phyloP scores from a whole-genome alignment of 331 rosid genomes.

The Arachis monticola region DNA sequence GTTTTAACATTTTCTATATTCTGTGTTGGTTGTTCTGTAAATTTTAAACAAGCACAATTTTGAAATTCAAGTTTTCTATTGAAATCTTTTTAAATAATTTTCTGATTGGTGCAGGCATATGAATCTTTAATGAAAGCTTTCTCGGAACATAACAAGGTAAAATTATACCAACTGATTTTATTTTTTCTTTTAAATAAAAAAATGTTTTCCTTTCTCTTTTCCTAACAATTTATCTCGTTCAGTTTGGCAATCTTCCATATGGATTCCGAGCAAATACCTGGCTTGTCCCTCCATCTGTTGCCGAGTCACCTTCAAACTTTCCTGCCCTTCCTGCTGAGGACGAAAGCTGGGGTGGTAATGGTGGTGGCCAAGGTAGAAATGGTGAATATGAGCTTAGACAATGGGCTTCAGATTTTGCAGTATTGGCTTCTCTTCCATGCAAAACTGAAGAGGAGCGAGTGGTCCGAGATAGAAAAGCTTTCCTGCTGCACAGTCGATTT shows the following conservation, averaged over 20 bases:
- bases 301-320: slow-evolving; percentile 70
- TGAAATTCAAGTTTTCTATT: not conserved
- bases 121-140: slow-evolving; percentile 87
- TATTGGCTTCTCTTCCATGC: slow-evolving; percentile 81
- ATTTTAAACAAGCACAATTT: not conserved
- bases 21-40: not conserved
- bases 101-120: slow-evolving; percentile 67
- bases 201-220: slow-evolving; percentile 10
- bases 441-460: slow-evolving; percentile 96
- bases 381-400: slow-evolving; percentile 62
- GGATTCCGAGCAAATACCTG: slow-evolving; percentile 96
- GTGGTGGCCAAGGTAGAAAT: slow-evolving; percentile 83
- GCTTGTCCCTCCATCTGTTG: slow-evolving; percentile 88
- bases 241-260: slow-evolving; percentile 98
- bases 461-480: slow-evolving; percentile 89
- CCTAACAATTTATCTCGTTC: slow-evolving; percentile 36
- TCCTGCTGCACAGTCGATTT: slow-evolving; percentile 82
- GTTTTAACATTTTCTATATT: not conserved
- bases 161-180: slow-evolving; percentile 22
- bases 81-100: not conserved
- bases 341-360: slow-evolving; percentile 92
- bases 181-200: not conserved
- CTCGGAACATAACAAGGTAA: slow-evolving; percentile 86
- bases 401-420: slow-evolving; percentile 82
- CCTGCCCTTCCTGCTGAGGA: slow-evolving; percentile 79